Percentiles rank a stretch among this genome's conserved stretches.
phyloP scores from a whole-genome alignment of 1,284 basidiomycete species.

The Trametes polyzona region DNA sequence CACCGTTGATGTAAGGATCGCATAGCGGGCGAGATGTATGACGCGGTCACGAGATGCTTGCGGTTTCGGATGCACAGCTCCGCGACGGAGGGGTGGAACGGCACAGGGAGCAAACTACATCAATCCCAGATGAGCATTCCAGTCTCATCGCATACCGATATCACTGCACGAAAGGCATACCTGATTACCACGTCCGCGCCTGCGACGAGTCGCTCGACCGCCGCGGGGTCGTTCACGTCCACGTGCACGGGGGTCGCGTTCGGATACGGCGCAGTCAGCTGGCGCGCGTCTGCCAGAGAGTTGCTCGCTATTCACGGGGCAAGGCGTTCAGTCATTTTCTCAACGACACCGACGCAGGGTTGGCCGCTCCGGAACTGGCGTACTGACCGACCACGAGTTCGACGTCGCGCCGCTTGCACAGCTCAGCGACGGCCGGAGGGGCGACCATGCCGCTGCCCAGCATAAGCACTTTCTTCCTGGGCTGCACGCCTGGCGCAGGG shows the following conservation, averaged over 20 bases:
- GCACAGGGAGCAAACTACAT: conserved; percentile 75
- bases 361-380: not conserved
- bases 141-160: no score
- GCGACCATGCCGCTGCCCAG: conserved; percentile 94
- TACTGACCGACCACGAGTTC: conserved; percentile 76
- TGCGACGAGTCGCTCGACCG: conserved; percentile 58
- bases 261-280: conserved; percentile 53
- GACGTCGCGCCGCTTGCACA: conserved; percentile 62
- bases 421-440: conserved; percentile 79
- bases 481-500: not conserved
- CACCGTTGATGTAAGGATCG: conserved; percentile 66
- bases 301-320: conserved; percentile 67
- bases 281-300: conserved; percentile 61
- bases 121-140: not conserved
- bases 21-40: conserved; percentile 90
- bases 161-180: conserved; percentile 40
- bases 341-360: not conserved
- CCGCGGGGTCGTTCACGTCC: conserved; percentile 61
- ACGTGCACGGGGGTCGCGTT: conserved; percentile 65
- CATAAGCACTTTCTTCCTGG: conserved; percentile 73
- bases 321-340: conserved; percentile 1
- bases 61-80: conserved; percentile 74
- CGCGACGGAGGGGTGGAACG: conserved; percentile 80
- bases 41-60: conserved; percentile 90
- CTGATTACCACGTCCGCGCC: conserved; percentile 71